A percentile compares a stretch with the other conserved stretches of the same genome.
Evolutionary conservation across 805 yeast genomes (phyloP).

Genomic region (Sugiyamaella lignohabitans): DNA sequence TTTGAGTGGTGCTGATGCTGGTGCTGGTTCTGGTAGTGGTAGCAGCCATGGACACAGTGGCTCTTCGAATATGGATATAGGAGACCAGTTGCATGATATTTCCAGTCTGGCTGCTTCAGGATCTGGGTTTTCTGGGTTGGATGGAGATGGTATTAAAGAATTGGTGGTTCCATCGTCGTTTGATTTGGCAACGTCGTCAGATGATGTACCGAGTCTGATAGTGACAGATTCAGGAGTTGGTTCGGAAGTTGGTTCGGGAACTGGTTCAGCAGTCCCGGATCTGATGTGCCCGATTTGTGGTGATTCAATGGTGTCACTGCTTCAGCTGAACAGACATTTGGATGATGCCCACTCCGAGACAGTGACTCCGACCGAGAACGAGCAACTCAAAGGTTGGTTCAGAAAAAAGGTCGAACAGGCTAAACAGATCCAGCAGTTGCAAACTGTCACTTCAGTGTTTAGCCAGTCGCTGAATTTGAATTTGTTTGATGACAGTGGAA

Average conservation of each 20-base stretch:
- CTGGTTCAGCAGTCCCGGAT: no score
- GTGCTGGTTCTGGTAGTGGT: no score
- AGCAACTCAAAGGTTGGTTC: constrained; percentile 41
- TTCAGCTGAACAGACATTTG: constrained; percentile 52
- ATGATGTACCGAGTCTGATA: no score
- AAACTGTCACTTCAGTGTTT: constrained; percentile 26
- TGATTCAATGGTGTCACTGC: constrained; percentile 45
- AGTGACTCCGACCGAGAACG: constrained; percentile 25
- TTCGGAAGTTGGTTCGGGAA: neutral
- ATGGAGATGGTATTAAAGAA: no score
- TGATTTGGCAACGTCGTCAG: no score
- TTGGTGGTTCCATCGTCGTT: neutral
- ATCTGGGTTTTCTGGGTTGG: no score
- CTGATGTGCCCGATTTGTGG: constrained; percentile 81
- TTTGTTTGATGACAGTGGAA: constrained; percentile 39
- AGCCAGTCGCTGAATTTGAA: constrained; percentile 41
- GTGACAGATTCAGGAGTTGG: neutral
- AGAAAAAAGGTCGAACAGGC: constrained; percentile 37
- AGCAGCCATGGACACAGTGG: no score
- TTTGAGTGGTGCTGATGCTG: no score
- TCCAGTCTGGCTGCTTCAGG: no score
- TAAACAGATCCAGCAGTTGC: constrained; percentile 28
- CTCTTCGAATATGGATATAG: no score
- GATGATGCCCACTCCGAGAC: constrained; percentile 56
- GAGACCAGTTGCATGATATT: no score